A percentile compares a stretch with the other conserved stretches of the same genome.
These are phyloP conservation scores for Phytophthora pinifolia DNA, from an alignment of 352 stramenopile species.

Conservation along the genomic window DNA sequence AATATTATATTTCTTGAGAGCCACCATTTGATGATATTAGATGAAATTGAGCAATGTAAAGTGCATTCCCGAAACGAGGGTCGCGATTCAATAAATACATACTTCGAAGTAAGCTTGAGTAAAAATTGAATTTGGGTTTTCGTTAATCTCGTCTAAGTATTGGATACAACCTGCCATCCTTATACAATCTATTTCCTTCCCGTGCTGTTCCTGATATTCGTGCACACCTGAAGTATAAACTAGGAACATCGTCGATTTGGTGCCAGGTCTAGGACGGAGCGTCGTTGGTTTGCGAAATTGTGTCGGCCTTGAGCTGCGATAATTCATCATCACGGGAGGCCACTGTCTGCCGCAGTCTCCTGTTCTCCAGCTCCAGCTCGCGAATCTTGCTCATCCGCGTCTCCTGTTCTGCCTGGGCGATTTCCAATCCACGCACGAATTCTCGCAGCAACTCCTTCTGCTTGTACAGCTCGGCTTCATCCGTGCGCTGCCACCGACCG, in stretches of 20 bases:
- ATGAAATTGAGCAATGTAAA: too few relatives aligned
- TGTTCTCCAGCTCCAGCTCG: conserved; percentile 70
- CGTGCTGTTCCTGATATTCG: background rate
- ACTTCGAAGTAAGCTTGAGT: too few relatives aligned
- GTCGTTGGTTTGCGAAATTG: conserved; percentile 4
- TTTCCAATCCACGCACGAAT: conserved; percentile 73
- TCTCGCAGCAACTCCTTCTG: conserved; percentile 62
- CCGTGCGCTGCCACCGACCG: conserved; percentile 37
- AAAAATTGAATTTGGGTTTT: too few relatives aligned
- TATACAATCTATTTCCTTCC: conserved; percentile 26
- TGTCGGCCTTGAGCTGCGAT: conserved; percentile 21
- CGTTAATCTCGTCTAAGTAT: conserved; percentile 8
- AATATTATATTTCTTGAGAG: too few relatives aligned
- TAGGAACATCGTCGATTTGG: conserved; percentile 5
- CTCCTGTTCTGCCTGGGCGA: conserved; percentile 71
- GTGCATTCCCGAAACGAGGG: too few relatives aligned
- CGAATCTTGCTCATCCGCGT: conserved; percentile 73
- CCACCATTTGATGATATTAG: too few relatives aligned
- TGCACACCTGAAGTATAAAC: conserved; percentile 9
- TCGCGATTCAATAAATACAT: too few relatives aligned
- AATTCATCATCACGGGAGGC: conserved; percentile 45
- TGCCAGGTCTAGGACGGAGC: conserved; percentile 6
- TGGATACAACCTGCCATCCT: conserved; percentile 11
- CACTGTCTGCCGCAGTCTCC: conserved; percentile 47
- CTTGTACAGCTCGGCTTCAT: conserved; percentile 33